These are phyloP conservation scores for Baorangia bicolor DNA, from an alignment of 768 basidiomycete genomes.

Conservation along the genomic window DNA sequence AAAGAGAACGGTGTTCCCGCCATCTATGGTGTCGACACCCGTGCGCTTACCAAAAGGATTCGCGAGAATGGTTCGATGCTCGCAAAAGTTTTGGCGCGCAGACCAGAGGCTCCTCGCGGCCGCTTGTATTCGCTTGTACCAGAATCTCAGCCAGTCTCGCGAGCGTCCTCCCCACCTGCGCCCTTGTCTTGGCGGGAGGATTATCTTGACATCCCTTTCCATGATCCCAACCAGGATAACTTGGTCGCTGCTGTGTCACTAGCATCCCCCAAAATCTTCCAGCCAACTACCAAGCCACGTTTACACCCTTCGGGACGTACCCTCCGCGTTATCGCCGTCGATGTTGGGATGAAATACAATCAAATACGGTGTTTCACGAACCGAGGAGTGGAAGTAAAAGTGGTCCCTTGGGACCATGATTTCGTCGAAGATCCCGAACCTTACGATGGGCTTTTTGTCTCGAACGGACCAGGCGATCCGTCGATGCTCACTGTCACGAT, in stretches of 20 bases:
- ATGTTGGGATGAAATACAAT: slow-evolving; percentile 99
- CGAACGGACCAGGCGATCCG: slow-evolving; percentile 98
- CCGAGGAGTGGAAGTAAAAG: slow-evolving; percentile 93
- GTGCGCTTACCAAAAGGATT: slow-evolving; percentile 94
- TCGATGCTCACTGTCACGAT: slow-evolving; percentile 78
- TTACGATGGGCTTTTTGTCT: slow-evolving; percentile 94
- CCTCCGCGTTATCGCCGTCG: slow-evolving; percentile 84
- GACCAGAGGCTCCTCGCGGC: slow-evolving; percentile 43
- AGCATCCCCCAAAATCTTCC: slow-evolving; percentile 62
- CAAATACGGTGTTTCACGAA: slow-evolving; percentile 95
- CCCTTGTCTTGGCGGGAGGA: slow-evolving; percentile 75
- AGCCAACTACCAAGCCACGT: slow-evolving; percentile 52
- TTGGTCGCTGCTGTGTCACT: slow-evolving; percentile 90
- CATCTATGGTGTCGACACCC: slow-evolving; percentile 94
- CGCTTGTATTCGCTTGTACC: slow-evolving; percentile 35
- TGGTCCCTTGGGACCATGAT: slow-evolving; percentile 97
- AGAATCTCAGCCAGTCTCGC: slow-evolving; percentile 42
- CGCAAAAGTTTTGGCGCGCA: slow-evolving; percentile 75
- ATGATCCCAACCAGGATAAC: slow-evolving; percentile 86
- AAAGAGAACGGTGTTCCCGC: slow-evolving; percentile 94
- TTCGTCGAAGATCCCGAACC: slow-evolving; percentile 75
- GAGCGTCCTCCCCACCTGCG: slow-evolving; percentile 53
- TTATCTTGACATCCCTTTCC: slow-evolving; percentile 79
- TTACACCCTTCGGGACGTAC: slow-evolving; percentile 78
- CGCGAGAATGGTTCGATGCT: slow-evolving; percentile 94